Evolutionary conservation across 495 filamentous ascomycete genomes (phyloP).

Genomic region (Neurospora terricola): DNA sequence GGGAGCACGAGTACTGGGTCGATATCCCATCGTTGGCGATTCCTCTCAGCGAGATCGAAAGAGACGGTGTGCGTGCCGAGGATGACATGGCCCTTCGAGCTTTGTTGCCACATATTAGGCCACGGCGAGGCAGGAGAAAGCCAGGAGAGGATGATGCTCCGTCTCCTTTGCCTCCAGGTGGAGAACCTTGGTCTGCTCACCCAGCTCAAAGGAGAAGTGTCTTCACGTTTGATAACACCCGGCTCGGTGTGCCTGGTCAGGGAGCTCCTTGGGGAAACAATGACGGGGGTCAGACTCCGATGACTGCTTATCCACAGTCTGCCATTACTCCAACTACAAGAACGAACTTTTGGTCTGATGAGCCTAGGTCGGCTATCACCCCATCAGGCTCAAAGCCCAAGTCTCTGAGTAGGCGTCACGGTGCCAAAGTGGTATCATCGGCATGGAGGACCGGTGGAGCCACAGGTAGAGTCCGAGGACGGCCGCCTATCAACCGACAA

Average conservation of each 20-base stretch:
- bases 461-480: conserved; percentile 68
- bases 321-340: conserved; percentile 17
- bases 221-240: conserved; percentile 24
- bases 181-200: conserved; percentile 40
- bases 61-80: conserved; percentile 82
- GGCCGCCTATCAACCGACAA: conserved; percentile 69
- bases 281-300: conserved; percentile 42
- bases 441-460: conserved; percentile 74
- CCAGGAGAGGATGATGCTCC: conserved; percentile 59
- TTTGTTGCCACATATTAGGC: conserved; percentile 79
- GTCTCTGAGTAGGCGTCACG: conserved; percentile 74
- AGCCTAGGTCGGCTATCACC: conserved; percentile 67
- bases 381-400: conserved; percentile 47
- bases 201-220: conserved; percentile 28
- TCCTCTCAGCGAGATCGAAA: conserved; percentile 47
- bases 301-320: conserved; percentile 22
- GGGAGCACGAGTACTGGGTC: conserved; percentile 73
- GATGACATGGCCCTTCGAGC: conserved; percentile 89
- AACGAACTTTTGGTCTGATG: conserved; percentile 19
- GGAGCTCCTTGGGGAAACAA: conserved; percentile 19
- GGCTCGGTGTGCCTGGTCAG: conserved; percentile 10
- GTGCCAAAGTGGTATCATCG: conserved; percentile 82
- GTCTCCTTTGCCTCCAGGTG: conserved; percentile 47
- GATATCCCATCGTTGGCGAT: conserved; percentile 64
- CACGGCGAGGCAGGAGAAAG: conserved; percentile 78